phyloP scores from a whole-genome alignment of 768 basidiomycete species.

The Kockovaella imperatae region DNA sequence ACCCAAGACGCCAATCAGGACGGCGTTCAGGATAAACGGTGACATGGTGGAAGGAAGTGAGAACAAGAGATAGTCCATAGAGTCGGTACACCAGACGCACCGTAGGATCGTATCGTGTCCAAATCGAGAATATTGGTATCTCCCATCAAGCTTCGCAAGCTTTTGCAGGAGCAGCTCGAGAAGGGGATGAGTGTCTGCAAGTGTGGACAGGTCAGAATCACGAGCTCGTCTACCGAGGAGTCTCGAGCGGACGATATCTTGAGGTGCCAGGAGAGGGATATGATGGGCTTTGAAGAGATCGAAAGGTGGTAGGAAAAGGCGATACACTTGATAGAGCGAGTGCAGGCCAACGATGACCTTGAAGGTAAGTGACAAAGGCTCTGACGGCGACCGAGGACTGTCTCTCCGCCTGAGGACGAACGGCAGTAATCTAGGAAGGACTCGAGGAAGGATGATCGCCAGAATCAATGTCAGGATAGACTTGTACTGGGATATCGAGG shows the following conservation, averaged over 20 bases:
- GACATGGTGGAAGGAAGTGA: constrained; percentile 12
- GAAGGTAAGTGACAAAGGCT: constrained; percentile 5
- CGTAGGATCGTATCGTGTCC: constrained; percentile 21
- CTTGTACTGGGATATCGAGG: constrained; percentile 15
- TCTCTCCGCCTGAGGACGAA: constrained; percentile 3
- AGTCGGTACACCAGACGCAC: constrained; percentile 23
- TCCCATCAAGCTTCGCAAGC: constrained; percentile 24
- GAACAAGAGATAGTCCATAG: constrained; percentile 17
- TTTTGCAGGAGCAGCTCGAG: constrained; percentile 22
- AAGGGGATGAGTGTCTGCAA: constrained; percentile 2
- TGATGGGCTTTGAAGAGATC: constrained; percentile 27
- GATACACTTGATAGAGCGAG: constrained; percentile 18
- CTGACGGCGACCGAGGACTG: constrained; percentile 2
- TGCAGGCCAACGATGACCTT: constrained; percentile 19
- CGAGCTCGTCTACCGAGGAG: constrained; percentile 2
- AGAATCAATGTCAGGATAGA: constrained; percentile 14
- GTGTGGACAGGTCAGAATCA: neutral
- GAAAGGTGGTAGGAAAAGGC: constrained; percentile 24
- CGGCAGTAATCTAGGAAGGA: constrained; percentile 14
- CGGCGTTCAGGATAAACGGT: constrained; percentile 14
- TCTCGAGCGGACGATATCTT: constrained; percentile 13
- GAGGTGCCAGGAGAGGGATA: constrained; percentile 20
- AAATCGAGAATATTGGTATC: constrained; percentile 28
- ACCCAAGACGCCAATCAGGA: constrained; percentile 17
- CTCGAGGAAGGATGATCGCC: constrained; percentile 23